These are phyloP conservation scores for Vaucheria bursata DNA, from an alignment of 352 stramenopile species.

Conservation along the genomic window DNA sequence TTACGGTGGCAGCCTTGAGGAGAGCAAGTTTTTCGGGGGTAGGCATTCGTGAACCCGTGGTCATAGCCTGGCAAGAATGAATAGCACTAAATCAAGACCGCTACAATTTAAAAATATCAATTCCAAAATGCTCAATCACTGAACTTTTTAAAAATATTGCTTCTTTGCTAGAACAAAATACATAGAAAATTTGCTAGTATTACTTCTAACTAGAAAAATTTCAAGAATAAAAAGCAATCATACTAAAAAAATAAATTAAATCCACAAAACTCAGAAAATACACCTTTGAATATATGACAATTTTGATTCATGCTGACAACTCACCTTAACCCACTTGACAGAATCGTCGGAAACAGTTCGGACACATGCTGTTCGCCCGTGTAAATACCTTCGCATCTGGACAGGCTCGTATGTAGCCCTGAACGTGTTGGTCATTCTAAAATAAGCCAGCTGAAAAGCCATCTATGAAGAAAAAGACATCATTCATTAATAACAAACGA, in stretches of 20 bases:
- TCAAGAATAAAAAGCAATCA: no score
- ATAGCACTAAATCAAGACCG: no score
- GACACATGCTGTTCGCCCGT: constrained; percentile 77
- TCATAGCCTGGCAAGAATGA: not conserved
- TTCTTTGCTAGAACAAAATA: no score
- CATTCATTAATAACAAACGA: no score
- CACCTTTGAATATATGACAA: no score
- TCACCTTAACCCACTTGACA: constrained; percentile 22
- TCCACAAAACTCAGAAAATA: no score
- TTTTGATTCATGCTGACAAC: no score
- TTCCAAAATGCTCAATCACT: no score
- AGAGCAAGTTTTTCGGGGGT: constrained; percentile 61
- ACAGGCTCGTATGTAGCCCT: constrained; percentile 92
- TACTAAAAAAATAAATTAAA: no score
- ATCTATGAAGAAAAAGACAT: no score
- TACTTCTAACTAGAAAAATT: not conserved
- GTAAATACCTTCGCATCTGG: constrained; percentile 90
- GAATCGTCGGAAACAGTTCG: constrained; percentile 12
- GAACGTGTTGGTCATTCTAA: constrained; percentile 75
- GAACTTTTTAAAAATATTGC: no score
- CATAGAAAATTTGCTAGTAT: not conserved
- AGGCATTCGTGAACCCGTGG: not conserved
- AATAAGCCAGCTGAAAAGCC: constrained; percentile 46
- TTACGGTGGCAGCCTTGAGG: constrained; percentile 70
- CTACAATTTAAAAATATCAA: no score